phyloP scores from a whole-genome alignment of 352 stramenopile genomes.

The Saprolegnia diclina region DNA sequence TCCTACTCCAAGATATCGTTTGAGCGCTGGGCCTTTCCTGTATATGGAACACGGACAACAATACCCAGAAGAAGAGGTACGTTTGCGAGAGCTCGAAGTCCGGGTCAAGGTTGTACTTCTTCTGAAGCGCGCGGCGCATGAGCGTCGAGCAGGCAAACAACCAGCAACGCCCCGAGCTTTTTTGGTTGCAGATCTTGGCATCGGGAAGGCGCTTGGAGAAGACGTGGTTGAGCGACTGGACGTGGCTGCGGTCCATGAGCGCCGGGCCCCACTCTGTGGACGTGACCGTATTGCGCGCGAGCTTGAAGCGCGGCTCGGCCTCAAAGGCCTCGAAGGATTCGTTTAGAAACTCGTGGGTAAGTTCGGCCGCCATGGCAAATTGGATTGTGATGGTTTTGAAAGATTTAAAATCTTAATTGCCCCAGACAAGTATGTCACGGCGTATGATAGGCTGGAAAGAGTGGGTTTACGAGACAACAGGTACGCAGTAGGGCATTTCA shows the following conservation, averaged over 20 bases:
- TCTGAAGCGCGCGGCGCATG: slow-evolving; percentile 26
- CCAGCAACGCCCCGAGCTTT: slow-evolving; percentile 30
- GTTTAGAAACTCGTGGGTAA: background rate
- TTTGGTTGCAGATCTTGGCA: slow-evolving; percentile 31
- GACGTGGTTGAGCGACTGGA: slow-evolving; percentile 15
- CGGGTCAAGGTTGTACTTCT: slow-evolving; percentile 29
- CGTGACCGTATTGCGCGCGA: slow-evolving; percentile 10
- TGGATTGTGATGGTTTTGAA: background rate
- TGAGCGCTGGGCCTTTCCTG: background rate
- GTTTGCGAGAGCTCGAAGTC: slow-evolving; percentile 31
- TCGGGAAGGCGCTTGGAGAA: slow-evolving; percentile 23
- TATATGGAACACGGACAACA: background rate
- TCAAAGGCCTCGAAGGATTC: background rate
- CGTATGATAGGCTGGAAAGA: no score
- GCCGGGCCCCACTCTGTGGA: slow-evolving; percentile 8
- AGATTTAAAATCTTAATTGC: background rate
- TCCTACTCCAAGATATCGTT: slow-evolving; percentile 8
- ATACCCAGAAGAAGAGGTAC: slow-evolving; percentile 32
- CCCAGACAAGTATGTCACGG: background rate
- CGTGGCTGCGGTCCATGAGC: slow-evolving; percentile 6
- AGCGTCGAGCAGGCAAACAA: slow-evolving; percentile 30
- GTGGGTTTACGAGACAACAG: no score
- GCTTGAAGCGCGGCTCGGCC: slow-evolving; percentile 5
- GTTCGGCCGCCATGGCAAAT: slow-evolving; percentile 8
- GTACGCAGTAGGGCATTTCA: no score